A percentile compares a stretch with the other conserved stretches of the same genome.
Conservation (phyloP, 371 early-diverging fungal species). For the Mortierella sp. region DNA sequence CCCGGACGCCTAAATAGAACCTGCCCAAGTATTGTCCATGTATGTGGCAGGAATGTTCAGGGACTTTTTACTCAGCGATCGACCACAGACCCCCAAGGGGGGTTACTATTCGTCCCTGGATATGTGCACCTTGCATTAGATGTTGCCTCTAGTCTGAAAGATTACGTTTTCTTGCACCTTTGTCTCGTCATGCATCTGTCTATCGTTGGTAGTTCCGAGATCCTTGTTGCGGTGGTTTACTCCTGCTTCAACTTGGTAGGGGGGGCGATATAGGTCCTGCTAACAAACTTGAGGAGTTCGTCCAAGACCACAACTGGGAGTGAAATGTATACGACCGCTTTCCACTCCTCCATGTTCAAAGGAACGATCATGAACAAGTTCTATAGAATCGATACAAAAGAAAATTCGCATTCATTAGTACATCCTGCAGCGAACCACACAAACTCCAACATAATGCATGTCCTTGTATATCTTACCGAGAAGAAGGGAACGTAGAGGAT, state of each 20-base stretch:
- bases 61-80: no score
- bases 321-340: constrained; percentile 88
- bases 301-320: constrained; percentile 93
- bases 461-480: constrained; percentile 59
- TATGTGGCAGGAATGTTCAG: no score
- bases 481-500: constrained; percentile 91
- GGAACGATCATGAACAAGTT: constrained; percentile 88
- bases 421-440: neutral
- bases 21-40: no score
- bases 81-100: no score
- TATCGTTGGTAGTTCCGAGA: no score
- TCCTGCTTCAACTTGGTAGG: constrained; percentile 52
- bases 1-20: no score
- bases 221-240: constrained; percentile 2
- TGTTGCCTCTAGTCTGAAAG: no score
- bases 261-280: constrained; percentile 72
- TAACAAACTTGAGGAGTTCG: constrained; percentile 89
- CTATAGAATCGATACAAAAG: constrained; percentile 47
- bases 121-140: no score
- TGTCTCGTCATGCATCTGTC: neutral
- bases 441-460: neutral
- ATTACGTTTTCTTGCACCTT: neutral
- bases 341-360: constrained; percentile 90
- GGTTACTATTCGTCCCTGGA: no score
- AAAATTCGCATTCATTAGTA: neutral